Percentiles rank a stretch among this genome's conserved stretches.
Evolutionary conservation across 1,284 basidiomycete species (phyloP).

Genomic region (Trametes polyzona): DNA sequence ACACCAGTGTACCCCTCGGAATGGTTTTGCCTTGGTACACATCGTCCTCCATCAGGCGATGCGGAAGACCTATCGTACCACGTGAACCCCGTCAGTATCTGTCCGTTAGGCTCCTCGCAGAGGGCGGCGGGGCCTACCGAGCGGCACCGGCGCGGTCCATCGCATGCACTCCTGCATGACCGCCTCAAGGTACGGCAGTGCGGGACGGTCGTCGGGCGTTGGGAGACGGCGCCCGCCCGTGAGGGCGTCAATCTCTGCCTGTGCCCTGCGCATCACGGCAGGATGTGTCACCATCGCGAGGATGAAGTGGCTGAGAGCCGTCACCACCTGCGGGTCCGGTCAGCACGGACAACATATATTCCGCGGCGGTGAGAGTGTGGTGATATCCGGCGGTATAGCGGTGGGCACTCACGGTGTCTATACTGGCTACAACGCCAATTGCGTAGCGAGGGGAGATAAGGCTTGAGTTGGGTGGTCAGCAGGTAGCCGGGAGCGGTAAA

Average conservation of each 20-base stretch:
- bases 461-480: not conserved
- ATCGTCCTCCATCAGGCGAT: conserved; percentile 12
- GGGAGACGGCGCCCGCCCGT: conserved; percentile 37
- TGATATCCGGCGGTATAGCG: not conserved
- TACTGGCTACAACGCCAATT: too few species aligned
- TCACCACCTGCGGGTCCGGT: conserved; percentile 35
- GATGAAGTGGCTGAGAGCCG: conserved; percentile 26
- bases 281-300: conserved; percentile 37
- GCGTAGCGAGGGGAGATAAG: not conserved
- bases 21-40: conserved; percentile 2
- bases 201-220: conserved; percentile 34
- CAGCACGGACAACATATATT: not conserved
- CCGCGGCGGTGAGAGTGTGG: too few species aligned
- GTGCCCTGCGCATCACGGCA: conserved; percentile 36
- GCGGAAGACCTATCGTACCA: not conserved
- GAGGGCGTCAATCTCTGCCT: conserved; percentile 40
- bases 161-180: conserved; percentile 32
- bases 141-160: conserved; percentile 9
- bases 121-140: not conserved
- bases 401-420: conserved; percentile 54
- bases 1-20: conserved; percentile 11
- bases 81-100: not conserved
- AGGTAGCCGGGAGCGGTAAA: not conserved
- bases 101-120: not conserved
- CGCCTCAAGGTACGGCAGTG: conserved; percentile 39